phyloP scores from a whole-genome alignment of 1,139 yeast genomes.

The Suhomyces anneliseae region DNA sequence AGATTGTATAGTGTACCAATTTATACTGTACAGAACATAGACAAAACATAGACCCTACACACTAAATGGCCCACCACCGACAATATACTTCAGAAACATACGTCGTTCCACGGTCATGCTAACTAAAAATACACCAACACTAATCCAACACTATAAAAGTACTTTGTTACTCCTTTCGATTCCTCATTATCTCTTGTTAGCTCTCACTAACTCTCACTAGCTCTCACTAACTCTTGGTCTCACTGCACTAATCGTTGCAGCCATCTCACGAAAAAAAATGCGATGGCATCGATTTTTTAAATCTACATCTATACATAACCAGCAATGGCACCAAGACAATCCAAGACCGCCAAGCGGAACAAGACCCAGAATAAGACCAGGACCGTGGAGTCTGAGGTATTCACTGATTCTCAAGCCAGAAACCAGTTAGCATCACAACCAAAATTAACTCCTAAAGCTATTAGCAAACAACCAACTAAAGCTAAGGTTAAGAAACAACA shows the following conservation, averaged over 20 bases:
- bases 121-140: too few species aligned
- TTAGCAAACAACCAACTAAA: constrained; percentile 51
- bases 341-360: constrained; percentile 58
- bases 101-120: too few species aligned
- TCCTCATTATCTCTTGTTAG: too few species aligned
- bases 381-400: constrained; percentile 64
- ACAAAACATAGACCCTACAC: too few species aligned
- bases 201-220: too few species aligned
- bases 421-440: constrained; percentile 63
- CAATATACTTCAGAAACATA: too few species aligned
- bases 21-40: too few species aligned
- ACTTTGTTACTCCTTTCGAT: too few species aligned
- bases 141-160: too few species aligned
- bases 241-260: background rate
- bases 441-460: constrained; percentile 62
- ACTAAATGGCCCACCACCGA: too few species aligned
- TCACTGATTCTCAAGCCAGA: constrained; percentile 62
- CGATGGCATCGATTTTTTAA: constrained; percentile 14
- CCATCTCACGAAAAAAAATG: constrained; percentile 9
- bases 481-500: constrained; percentile 63
- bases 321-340: constrained; percentile 55
- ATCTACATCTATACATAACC: background rate
- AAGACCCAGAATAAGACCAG: constrained; percentile 54
- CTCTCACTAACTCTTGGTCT: too few species aligned
- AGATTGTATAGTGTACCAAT: too few species aligned